Base-by-base conservation (phyloP, 192 early-diverging fungal genomes). In the Backusella macrospora region DNA sequence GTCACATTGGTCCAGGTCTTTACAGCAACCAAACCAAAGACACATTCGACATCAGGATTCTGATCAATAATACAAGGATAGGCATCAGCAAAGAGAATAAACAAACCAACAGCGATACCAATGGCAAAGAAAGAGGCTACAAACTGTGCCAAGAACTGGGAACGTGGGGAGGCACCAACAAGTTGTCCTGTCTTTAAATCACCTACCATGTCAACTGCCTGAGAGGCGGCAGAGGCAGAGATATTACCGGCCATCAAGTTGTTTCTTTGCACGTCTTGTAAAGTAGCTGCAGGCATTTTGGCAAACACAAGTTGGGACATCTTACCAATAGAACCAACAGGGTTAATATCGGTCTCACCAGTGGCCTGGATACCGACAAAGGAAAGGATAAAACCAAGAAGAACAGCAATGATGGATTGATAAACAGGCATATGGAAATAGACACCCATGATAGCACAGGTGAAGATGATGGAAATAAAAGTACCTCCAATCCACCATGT, bases 151-250 rank as follows among this genome's bases (percentile, higher is more conserved):
- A 77, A 72, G 80, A 91, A 85, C 76, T 92, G 90, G 38, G 90
- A 84, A 29, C 78, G 74, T 46, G 90, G 90, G 6, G 87, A 82
- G 7, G 90, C 90, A 65, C 83, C 80, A 29, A 92, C 68, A 55
- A 91, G 68, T 45, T 91, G 86, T 59, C 79, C 90, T 46, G 90
- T 91, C 77, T 91, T 91, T 64, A 91, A 78, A 78, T 91, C 90
- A 38, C 88, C 83, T 62, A 91, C 86, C 90, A 91, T 91, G 62
- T 91, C 90, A 39, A 88, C 89, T 67, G 85, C 52, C 68, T 90
- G 87, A 39, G 79, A 74, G 69, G 88, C 85, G 44, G 82, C 88
- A 6, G 83, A 78, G 15, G 84, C 84, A 70, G 87, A 77, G 73
- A 90, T 80, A 78, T 85, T 81, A 83, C 87, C 88, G 67, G 86